These are phyloP conservation scores for Boletus tomentosulus DNA, from an alignment of 768 basidiomycete genomes.

Conservation along the genomic window DNA sequence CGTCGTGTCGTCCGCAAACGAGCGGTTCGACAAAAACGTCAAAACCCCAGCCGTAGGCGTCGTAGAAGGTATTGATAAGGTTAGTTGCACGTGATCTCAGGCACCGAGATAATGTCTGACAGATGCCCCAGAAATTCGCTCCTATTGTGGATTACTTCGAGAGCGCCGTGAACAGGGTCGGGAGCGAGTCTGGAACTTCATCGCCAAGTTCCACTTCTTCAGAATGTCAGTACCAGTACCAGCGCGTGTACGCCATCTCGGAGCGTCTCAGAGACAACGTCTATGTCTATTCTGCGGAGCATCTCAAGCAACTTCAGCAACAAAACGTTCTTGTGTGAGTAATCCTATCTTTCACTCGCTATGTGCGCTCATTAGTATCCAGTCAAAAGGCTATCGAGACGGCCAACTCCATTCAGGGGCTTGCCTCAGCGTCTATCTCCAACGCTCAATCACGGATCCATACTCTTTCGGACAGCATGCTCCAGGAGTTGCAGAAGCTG, in stretches of 20 bases:
- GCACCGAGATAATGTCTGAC: constrained; percentile 12
- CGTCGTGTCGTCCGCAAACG: constrained; percentile 51
- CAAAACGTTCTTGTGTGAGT: constrained; percentile 65
- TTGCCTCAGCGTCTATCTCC: constrained; percentile 54
- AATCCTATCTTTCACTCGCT: not conserved
- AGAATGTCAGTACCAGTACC: constrained; percentile 70
- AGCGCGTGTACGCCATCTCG: constrained; percentile 66
- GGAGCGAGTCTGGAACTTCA: constrained; percentile 44
- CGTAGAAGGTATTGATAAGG: constrained; percentile 71
- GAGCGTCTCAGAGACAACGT: constrained; percentile 60
- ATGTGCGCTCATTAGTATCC: constrained; percentile 3
- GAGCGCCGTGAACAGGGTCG: constrained; percentile 47
- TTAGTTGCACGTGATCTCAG: constrained; percentile 32
- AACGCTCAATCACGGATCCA: constrained; percentile 56
- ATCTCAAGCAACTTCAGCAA: constrained; percentile 63
- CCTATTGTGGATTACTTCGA: constrained; percentile 74
- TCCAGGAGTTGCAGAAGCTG: constrained; percentile 62
- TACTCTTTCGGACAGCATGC: constrained; percentile 60
- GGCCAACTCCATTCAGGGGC: constrained; percentile 55
- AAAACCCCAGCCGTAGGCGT: constrained; percentile 58
- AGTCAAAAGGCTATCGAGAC: constrained; percentile 71
- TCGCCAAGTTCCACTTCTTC: constrained; percentile 44
- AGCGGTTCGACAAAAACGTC: constrained; percentile 63
- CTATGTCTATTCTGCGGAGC: constrained; percentile 63
- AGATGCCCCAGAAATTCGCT: constrained; percentile 50